Evolutionary conservation across 371 early-diverging fungal genomes (phyloP), one percentile per base, ranked within the genome.

Genomic region (Mortierella sp.): DNA sequence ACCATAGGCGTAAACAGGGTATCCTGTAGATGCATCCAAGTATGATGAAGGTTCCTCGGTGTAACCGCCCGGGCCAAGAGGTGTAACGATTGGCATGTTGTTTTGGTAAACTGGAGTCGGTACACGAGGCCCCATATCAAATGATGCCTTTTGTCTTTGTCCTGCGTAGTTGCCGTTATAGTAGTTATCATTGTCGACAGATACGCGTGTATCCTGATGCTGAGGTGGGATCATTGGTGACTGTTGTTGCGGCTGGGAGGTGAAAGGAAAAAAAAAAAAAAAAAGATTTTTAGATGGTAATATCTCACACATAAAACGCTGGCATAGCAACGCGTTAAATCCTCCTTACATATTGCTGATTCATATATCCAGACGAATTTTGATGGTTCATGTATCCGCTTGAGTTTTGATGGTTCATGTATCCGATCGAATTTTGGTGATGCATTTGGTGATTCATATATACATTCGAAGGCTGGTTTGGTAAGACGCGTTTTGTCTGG

Each of bases 21-120:
- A 68, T 1, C 26, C 55, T 14, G 47, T 62, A 22, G 75, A 52
- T 5, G 75, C 28, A 16, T 60, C 61, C 26, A 59, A n/a, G 37
- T 74, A 68, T 0, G 37, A n/a, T 11, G 22, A 45, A 5, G 79
- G 79, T 28, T 79, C 79, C 16, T 70, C 74, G 4, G 68, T 66
- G 40, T 70, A 79, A 32, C 52, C 64, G 22, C 47, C 16, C 20
- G 16, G 40, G 12, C 49, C 52, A 10, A 52, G 22, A 20, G 69
- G 69, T 18, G 67, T 49, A 22, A 24, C 59, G 22, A 32, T 12
- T 20, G 52, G 68, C 16, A 35, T 59, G 26, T 65, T 57, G 55
- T 54, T 49, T 24, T 67, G 43, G 22, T 51, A 54, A 24, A 20
- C 52, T 28, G 22, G 1, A 10, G 59, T 37, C 4, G 35, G 40